A percentile compares a stretch with the other conserved stretches of the same genome.
These are phyloP conservation scores for Wickerhamomyces queroliae DNA, from an alignment of 805 yeast species.

Conservation along the genomic window DNA sequence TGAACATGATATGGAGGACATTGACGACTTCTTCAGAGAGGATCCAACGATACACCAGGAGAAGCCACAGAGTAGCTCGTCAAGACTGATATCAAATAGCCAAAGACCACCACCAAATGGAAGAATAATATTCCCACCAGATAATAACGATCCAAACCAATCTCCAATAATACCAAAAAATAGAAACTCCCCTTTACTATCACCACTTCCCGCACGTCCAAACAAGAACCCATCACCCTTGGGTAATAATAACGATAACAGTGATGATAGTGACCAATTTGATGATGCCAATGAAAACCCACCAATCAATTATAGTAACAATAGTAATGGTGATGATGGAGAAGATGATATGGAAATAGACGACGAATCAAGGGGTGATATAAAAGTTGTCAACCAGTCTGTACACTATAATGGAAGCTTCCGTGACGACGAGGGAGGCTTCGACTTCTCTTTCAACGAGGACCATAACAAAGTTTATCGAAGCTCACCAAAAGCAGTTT, in stretches of 20 bases:
- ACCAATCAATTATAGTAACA: constrained; percentile 1
- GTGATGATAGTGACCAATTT: constrained; percentile 15
- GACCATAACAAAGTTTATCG: neutral
- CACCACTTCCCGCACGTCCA: constrained; percentile 6
- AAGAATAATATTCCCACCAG: constrained; percentile 9
- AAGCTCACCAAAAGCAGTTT: neutral
- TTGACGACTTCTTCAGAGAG: constrained; percentile 63
- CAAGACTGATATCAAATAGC: constrained; percentile 10
- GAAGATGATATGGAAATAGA: constrained; percentile 29
- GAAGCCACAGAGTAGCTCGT: neutral
- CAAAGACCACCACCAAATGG: constrained; percentile 8
- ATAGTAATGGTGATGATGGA: constrained; percentile 10
- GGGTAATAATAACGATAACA: constrained; percentile 4
- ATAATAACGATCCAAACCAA: constrained; percentile 6
- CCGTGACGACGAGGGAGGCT: constrained; percentile 4
- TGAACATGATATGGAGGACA: constrained; percentile 59
- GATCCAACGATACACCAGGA: constrained; percentile 25
- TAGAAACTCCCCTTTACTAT: constrained; percentile 8
- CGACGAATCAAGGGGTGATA: constrained; percentile 18
- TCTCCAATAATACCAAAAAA: neutral
- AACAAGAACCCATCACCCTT: neutral
- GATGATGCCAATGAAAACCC: constrained; percentile 13
- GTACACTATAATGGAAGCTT: constrained; percentile 11
- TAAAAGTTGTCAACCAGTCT: constrained; percentile 9
- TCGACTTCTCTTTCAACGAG: constrained; percentile 1